Evolutionary conservation across 2,329 filamentous ascomycete genomes (phyloP).

Genomic region (Capronia epimyces): DNA sequence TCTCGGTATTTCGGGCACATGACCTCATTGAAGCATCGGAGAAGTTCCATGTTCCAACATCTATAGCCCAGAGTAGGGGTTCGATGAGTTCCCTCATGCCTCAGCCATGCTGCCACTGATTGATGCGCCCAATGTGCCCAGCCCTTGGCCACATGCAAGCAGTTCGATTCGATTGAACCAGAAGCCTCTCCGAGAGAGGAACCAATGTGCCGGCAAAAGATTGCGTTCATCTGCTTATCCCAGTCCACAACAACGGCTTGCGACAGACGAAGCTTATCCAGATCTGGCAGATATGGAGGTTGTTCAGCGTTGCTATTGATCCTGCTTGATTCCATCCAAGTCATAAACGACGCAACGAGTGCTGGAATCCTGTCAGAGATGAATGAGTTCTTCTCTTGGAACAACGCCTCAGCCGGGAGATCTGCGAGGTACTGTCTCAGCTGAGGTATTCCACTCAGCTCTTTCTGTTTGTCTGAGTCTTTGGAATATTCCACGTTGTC

Average conservation of each 20-base stretch:
- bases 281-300: not conserved
- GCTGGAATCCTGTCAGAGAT: not conserved
- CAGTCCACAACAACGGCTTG: not conserved
- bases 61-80: not conserved
- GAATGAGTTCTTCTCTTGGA: slow-evolving; percentile 2
- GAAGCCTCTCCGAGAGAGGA: not conserved
- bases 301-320: not conserved
- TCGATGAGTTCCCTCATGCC: not conserved
- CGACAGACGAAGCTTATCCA: not conserved
- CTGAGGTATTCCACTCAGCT: slow-evolving; percentile 8
- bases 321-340: not conserved
- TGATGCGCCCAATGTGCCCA: not conserved
- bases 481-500: slow-evolving; percentile 4
- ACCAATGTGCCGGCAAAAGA: not conserved
- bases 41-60: slow-evolving; percentile 8
- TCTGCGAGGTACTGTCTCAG: slow-evolving; percentile 3
- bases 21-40: not conserved
- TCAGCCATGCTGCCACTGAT: not conserved
- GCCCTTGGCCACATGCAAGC: not conserved
- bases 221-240: not conserved
- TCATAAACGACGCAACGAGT: not conserved
- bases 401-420: slow-evolving; percentile 6
- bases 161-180: not conserved
- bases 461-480: not conserved
- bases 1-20: not conserved